Evolutionary conservation across 306 rosid species (phyloP).

Genomic region (Medicago ruthenica): DNA sequence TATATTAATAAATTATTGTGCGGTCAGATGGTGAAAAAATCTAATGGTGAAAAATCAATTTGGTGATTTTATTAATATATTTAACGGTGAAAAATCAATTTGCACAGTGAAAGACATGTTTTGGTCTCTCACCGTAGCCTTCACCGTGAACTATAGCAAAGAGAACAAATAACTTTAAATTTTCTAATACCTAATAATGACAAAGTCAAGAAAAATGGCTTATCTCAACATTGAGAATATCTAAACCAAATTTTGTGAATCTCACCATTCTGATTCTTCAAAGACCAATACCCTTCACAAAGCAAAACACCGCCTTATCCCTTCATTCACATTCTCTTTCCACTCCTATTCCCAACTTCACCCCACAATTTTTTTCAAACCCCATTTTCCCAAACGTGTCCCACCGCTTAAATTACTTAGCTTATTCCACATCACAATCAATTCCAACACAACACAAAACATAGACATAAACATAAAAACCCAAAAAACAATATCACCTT

Average conservation of each 20-base stretch:
- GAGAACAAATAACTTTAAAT: too few relatives aligned
- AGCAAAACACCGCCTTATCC: constrained; percentile 54
- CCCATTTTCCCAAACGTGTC: constrained; percentile 29
- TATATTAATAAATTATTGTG: too few relatives aligned
- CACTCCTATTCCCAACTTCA: background rate
- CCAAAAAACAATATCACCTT: background rate
- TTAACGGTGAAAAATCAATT: too few relatives aligned
- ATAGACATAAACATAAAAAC: constrained; percentile 25
- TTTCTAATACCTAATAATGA: background rate
- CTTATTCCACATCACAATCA: constrained; percentile 25
- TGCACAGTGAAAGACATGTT: too few relatives aligned
- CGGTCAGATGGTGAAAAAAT: too few relatives aligned
- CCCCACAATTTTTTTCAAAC: background rate
- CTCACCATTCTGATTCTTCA: background rate
- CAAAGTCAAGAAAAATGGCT: constrained; percentile 23
- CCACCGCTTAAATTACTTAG: constrained; percentile 32
- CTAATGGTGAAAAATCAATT: too few relatives aligned
- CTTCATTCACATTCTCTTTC: constrained; percentile 3
- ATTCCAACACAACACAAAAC: constrained; percentile 20
- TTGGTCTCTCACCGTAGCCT: too few relatives aligned
- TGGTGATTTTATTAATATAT: too few relatives aligned
- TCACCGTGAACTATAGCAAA: too few relatives aligned
- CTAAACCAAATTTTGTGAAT: constrained; percentile 46
- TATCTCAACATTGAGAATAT: constrained; percentile 51
- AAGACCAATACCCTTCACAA: constrained; percentile 29